Conservation (phyloP, 2,329 filamentous ascomycete species). For the Pleochaeta shiraiana region DNA sequence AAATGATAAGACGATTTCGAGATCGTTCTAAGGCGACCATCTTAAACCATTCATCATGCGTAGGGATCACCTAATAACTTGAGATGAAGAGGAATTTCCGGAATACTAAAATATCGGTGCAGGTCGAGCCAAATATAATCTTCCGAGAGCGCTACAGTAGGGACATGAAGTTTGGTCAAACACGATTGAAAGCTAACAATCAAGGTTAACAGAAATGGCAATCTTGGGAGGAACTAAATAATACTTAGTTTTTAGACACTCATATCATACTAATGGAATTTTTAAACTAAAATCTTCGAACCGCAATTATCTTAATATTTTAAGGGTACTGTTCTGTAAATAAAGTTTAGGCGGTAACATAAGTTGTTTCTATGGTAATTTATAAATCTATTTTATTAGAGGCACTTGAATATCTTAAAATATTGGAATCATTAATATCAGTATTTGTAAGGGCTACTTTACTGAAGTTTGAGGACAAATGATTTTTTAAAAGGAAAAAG, state of each 20-base stretch:
- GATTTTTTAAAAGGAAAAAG: neutral
- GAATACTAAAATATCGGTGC: neutral
- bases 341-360: neutral
- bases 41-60: neutral
- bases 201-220: neutral
- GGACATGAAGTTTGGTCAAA: neutral
- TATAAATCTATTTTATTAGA: neutral
- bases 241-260: neutral
- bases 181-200: neutral
- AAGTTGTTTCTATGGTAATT: neutral
- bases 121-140: neutral
- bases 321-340: neutral
- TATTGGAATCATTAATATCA: neutral
- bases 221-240: neutral
- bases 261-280: neutral
- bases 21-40: neutral
- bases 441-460: neutral
- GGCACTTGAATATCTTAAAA: neutral
- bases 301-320: neutral
- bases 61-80: neutral
- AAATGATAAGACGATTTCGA: neutral
- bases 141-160: neutral
- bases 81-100: neutral
- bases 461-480: neutral
- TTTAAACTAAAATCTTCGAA: neutral